A percentile compares a stretch with the other conserved stretches of the same genome.
These are phyloP conservation scores for Chalciporus pseudorubinellus DNA, from an alignment of 768 basidiomycete genomes.

Conservation along the genomic window DNA sequence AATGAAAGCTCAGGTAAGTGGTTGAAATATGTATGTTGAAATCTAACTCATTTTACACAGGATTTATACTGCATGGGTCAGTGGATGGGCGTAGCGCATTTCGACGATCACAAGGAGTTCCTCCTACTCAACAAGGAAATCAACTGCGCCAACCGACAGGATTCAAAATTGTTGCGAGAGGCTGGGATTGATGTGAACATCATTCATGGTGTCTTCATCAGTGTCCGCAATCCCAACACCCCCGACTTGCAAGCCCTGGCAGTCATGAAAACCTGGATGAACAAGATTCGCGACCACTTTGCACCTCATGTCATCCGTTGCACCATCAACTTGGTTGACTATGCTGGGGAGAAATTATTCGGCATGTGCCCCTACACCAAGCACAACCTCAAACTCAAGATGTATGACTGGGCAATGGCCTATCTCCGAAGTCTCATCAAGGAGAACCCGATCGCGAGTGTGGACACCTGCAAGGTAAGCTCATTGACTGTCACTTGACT, in stretches of 20 bases:
- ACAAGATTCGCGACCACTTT: constrained; percentile 4
- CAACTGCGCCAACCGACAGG: no score
- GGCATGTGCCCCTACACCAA: neutral
- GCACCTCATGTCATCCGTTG: neutral
- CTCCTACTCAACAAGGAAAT: no score
- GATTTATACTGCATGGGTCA: constrained; percentile 1
- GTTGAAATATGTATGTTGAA: neutral
- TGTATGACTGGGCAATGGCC: constrained; percentile 4
- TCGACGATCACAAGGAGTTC: neutral
- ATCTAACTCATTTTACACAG: neutral
- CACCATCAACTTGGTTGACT: constrained; percentile 1
- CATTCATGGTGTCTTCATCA: no score
- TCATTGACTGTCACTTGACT: neutral
- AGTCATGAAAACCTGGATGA: neutral
- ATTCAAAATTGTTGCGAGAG: no score
- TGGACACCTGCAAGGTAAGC: neutral
- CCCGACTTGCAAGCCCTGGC: no score
- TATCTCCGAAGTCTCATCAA: constrained; percentile 2
- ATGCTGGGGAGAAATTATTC: neutral
- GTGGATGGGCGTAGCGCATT: neutral
- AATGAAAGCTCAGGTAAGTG: neutral
- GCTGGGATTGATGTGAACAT: no score
- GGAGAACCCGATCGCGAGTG: neutral
- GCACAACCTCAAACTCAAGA: neutral
- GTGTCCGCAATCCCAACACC: no score